Percentiles rank a stretch among this genome's conserved stretches.
Conservation (phyloP, 148 eudicot genomes). For the Nyssa sinensis region DNA sequence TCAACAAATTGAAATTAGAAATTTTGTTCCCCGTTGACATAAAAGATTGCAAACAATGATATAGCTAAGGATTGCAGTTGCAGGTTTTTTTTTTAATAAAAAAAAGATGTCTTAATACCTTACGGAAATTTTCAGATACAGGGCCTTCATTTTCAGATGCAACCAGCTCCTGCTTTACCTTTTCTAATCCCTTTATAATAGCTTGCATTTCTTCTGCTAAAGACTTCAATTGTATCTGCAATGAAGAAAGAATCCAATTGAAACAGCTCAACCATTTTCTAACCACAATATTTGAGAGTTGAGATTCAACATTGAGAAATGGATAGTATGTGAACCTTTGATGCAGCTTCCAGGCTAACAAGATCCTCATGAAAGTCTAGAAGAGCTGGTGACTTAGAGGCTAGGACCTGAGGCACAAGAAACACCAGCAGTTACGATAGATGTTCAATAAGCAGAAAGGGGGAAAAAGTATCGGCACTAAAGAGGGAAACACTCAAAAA, state of each 20-base stretch:
- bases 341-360: slow-evolving; percentile 74
- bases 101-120: slow-evolving; percentile 40
- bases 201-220: slow-evolving; percentile 99
- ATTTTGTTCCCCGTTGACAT: neutral
- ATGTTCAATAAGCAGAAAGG: neutral
- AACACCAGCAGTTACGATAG: too few species aligned
- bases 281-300: neutral
- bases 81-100: too few species aligned
- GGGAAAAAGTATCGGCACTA: neutral
- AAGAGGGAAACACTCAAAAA: neutral
- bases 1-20: neutral
- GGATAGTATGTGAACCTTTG: slow-evolving; percentile 52
- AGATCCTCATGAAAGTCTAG: slow-evolving; percentile 73
- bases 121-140: slow-evolving; percentile 74
- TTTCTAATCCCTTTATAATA: slow-evolving; percentile 81
- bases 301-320: slow-evolving; percentile 12
- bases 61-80: neutral
- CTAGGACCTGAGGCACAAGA: slow-evolving; percentile 45
- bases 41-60: neutral
- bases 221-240: slow-evolving; percentile 94
- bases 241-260: slow-evolving; percentile 8
- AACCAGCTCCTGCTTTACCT: slow-evolving; percentile 78
- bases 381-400: slow-evolving; percentile 59
- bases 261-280: neutral
- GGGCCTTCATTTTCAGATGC: slow-evolving; percentile 96